Evolutionary conservation across 139 green algal species (phyloP).

Genomic region (Edaphochlamys debaryana): DNA sequence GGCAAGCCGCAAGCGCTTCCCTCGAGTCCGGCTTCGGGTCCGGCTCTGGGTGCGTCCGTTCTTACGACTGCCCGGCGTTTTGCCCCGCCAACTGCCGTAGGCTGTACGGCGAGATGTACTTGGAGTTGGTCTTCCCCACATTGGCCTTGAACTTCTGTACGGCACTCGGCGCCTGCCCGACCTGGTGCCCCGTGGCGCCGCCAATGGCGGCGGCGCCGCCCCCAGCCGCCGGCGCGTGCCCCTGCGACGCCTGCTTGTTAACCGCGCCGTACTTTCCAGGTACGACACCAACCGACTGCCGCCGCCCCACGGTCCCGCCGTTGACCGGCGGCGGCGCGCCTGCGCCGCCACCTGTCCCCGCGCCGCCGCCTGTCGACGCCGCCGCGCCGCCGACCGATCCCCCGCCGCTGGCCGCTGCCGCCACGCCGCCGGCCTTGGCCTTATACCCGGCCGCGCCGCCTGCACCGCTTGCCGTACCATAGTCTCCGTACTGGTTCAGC

Average conservation of each 20-base stretch:
- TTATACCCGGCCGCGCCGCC: background rate
- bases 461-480: background rate
- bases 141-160: slow-evolving; percentile 53
- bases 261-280: slow-evolving; percentile 16
- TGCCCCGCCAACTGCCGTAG: slow-evolving; percentile 44
- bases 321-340: background rate
- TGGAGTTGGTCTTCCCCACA: slow-evolving; percentile 30
- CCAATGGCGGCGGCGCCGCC: slow-evolving; percentile 1
- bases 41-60: too few relatives aligned
- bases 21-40: too few relatives aligned
- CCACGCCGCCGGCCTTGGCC: background rate
- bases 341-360: background rate
- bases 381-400: background rate
- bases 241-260: slow-evolving; percentile 28
- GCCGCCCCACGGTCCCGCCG: background rate
- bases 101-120: slow-evolving; percentile 50
- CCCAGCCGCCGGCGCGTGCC: slow-evolving; percentile 12
- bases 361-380: background rate
- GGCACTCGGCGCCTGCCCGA: background rate
- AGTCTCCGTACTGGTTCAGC: slow-evolving; percentile 25
- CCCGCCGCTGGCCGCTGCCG: background rate
- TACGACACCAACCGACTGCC: slow-evolving; percentile 33
- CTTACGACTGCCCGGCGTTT: slow-evolving; percentile 32
- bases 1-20: too few relatives aligned
- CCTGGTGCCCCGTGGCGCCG: background rate